These are phyloP conservation scores for Codiaeum variegatum DNA, from an alignment of 441 rosid species.

Conservation along the genomic window DNA sequence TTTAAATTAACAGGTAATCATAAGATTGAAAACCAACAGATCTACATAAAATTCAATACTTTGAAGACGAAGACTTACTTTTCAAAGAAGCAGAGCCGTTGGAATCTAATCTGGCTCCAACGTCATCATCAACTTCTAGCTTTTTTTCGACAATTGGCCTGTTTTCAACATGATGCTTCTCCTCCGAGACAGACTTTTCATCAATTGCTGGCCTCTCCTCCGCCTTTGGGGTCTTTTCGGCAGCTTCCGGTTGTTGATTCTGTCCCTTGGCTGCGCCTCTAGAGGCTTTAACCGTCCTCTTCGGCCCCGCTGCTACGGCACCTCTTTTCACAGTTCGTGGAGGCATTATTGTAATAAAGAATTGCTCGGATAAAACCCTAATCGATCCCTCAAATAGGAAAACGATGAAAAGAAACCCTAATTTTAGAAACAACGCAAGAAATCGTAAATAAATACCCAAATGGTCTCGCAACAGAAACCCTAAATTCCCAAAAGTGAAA, in stretches of 20 bases:
- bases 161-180: slow-evolving; percentile 27
- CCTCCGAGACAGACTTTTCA: slow-evolving; percentile 29
- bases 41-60: slow-evolving; percentile 12
- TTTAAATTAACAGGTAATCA: background rate
- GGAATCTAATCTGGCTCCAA: slow-evolving; percentile 28
- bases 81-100: slow-evolving; percentile 24
- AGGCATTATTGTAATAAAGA: slow-evolving; percentile 43
- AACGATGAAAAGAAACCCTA: background rate
- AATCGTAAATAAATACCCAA: background rate
- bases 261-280: slow-evolving; percentile 45
- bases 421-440: background rate
- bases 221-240: slow-evolving; percentile 33
- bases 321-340: slow-evolving; percentile 30
- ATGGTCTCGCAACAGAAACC: slow-evolving; percentile 9
- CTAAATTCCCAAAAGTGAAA: background rate
- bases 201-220: slow-evolving; percentile 33
- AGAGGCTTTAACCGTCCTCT: slow-evolving; percentile 37
- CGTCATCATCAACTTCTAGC: background rate
- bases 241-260: slow-evolving; percentile 32
- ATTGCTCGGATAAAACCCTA: background rate
- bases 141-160: slow-evolving; percentile 17
- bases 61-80: slow-evolving; percentile 41
- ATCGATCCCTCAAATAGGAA: background rate
- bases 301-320: slow-evolving; percentile 38
- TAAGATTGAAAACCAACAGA: slow-evolving; percentile 9